Conservation (phyloP, 257 asterid genomes). For the Henckelia pumila region DNA sequence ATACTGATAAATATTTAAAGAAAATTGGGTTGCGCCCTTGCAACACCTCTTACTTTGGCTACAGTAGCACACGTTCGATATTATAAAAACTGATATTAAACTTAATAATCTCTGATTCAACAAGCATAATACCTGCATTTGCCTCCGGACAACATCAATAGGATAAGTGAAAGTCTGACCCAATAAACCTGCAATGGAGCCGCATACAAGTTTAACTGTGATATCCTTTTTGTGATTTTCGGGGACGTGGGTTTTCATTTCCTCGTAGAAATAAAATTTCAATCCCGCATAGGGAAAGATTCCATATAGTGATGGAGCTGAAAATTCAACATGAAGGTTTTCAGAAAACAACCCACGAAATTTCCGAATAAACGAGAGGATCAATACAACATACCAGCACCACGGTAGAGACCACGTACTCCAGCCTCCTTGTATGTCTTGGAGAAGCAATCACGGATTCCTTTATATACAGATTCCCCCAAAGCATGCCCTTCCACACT, state of each 20-base stretch:
- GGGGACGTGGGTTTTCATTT: conserved; percentile 83
- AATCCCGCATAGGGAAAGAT: conserved; percentile 93
- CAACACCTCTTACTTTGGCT: too few relatives aligned
- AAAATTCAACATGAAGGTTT: conserved; percentile 10
- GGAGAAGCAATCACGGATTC: conserved; percentile 82
- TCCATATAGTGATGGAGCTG: conserved; percentile 94
- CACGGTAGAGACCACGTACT: conserved; percentile 76
- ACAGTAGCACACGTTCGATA: too few relatives aligned
- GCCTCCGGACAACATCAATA: conserved; percentile 86
- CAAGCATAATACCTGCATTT: conserved; percentile 78
- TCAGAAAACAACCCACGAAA: conserved; percentile 17
- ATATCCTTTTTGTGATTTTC: conserved; percentile 68
- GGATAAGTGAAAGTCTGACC: conserved; percentile 98
- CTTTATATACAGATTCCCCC: conserved; percentile 56
- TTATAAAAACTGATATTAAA: neutral
- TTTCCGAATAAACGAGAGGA: conserved; percentile 6
- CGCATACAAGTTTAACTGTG: conserved; percentile 77
- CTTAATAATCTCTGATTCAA: neutral
- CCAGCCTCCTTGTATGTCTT: conserved; percentile 81
- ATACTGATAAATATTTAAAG: too few relatives aligned
- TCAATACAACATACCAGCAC: conserved; percentile 61
- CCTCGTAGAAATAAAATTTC: conserved; percentile 89
- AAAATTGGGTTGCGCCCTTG: too few relatives aligned
- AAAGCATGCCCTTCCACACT: conserved; percentile 37
- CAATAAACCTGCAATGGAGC: conserved; percentile 86